Conservation (phyloP, 495 filamentous ascomycete species). For the Aspergillus mulundensis region DNA sequence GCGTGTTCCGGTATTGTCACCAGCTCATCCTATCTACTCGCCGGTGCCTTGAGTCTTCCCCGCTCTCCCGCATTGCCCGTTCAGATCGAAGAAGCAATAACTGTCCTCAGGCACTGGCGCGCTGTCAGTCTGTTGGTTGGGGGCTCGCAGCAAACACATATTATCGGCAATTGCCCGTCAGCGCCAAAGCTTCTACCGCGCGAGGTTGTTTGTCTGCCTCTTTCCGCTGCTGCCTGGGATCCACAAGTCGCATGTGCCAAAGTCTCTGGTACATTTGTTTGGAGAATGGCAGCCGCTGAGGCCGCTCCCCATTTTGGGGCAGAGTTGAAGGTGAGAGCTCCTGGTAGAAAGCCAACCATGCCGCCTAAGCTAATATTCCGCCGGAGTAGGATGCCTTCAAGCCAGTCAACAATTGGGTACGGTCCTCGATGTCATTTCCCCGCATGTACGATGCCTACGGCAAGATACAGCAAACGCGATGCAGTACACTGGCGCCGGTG, state of each 20-base stretch:
- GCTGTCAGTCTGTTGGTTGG: background rate
- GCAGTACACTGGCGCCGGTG: slow-evolving; percentile 17
- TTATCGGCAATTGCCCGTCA: background rate
- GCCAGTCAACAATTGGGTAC: slow-evolving; percentile 84
- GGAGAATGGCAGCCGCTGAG: slow-evolving; percentile 69
- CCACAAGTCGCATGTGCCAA: slow-evolving; percentile 16
- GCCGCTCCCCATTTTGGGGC: slow-evolving; percentile 77
- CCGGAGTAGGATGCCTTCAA: slow-evolving; percentile 81
- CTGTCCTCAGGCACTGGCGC: slow-evolving; percentile 6
- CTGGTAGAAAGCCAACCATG: background rate
- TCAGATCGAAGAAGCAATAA: slow-evolving; percentile 11
- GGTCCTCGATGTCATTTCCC: slow-evolving; percentile 15
- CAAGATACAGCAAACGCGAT: slow-evolving; percentile 15
- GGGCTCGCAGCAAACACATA: background rate
- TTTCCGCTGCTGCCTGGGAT: slow-evolving; percentile 1
- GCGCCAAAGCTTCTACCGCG: background rate
- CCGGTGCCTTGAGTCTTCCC: slow-evolving; percentile 22
- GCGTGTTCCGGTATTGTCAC: slow-evolving; percentile 34
- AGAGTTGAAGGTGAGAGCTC: slow-evolving; percentile 74
- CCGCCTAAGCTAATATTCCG: background rate
- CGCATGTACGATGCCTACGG: slow-evolving; percentile 18
- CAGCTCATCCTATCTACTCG: background rate
- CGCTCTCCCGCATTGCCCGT: slow-evolving; percentile 25
- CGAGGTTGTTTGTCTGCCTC: background rate
- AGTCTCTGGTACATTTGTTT: slow-evolving; percentile 7